Evolutionary conservation across 2,329 filamentous ascomycete genomes (phyloP).

Genomic region (Beauveria brongniartii): DNA sequence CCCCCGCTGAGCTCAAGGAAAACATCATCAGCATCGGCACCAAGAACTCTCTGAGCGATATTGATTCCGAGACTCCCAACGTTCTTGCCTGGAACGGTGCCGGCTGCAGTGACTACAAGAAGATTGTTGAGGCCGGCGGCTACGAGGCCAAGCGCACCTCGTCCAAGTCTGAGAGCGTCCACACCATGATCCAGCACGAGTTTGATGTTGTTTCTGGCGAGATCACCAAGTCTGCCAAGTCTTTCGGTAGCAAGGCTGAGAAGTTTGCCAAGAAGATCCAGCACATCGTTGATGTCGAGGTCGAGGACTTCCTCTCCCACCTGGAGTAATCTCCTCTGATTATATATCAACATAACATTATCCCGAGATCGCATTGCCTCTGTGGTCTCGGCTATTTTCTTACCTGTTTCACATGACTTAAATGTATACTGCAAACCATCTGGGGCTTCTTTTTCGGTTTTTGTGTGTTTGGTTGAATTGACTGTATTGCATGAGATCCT

Average conservation of each 20-base stretch:
- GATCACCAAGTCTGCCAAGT: slow-evolving; percentile 45
- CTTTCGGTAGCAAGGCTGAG: slow-evolving; percentile 47
- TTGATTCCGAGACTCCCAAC: slow-evolving; percentile 83
- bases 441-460: not conserved
- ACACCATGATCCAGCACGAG: slow-evolving; percentile 52
- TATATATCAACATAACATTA: not conserved
- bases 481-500: not conserved
- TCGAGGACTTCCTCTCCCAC: slow-evolving; percentile 52
- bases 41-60: slow-evolving; percentile 65
- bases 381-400: not conserved
- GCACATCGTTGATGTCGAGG: slow-evolving; percentile 52
- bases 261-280: slow-evolving; percentile 57
- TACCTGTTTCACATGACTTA: slow-evolving; percentile 2
- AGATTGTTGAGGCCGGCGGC: slow-evolving; percentile 67
- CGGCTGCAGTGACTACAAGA: slow-evolving; percentile 81
- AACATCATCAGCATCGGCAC: slow-evolving; percentile 80
- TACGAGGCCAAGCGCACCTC: slow-evolving; percentile 50
- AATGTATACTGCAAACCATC: slow-evolving; percentile 8
- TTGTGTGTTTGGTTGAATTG: not conserved
- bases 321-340: slow-evolving; percentile 26
- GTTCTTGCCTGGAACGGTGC: slow-evolving; percentile 98
- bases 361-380: not conserved
- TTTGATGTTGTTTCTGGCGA: slow-evolving; percentile 49
- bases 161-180: slow-evolving; percentile 48
- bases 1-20: slow-evolving; percentile 88